Evolutionary conservation across 2,329 filamentous ascomycete species (phyloP).

Genomic region (Fusarium denticulatum): DNA sequence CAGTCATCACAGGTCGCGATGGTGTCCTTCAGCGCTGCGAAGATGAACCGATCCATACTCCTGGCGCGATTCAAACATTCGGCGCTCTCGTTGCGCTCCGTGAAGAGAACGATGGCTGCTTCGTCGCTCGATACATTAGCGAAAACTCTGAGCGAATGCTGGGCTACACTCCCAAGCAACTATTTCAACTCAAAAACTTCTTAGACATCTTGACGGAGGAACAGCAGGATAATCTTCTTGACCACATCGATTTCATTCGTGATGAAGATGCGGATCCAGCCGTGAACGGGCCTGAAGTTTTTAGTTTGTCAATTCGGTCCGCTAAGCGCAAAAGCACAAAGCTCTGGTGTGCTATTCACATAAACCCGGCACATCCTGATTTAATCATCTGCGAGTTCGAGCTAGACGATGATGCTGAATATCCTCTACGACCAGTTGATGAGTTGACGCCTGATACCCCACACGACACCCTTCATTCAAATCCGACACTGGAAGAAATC

Average conservation of each 20-base stretch:
- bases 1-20: constrained; percentile 82
- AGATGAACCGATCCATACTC: constrained; percentile 90
- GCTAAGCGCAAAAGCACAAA: constrained; percentile 68
- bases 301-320: constrained; percentile 77
- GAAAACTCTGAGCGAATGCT: constrained; percentile 82
- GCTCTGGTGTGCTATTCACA: constrained; percentile 88
- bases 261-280: constrained; percentile 82
- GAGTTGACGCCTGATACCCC: constrained; percentile 70
- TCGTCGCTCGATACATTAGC: constrained; percentile 78
- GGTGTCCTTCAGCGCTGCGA: constrained; percentile 82
- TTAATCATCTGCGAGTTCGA: constrained; percentile 90
- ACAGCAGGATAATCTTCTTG: constrained; percentile 82
- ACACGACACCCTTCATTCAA: constrained; percentile 77
- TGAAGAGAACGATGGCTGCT: constrained; percentile 73
- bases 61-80: constrained; percentile 83
- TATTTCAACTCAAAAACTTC: constrained; percentile 80
- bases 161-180: constrained; percentile 78
- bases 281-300: constrained; percentile 84
- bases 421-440: constrained; percentile 72
- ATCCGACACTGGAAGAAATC: constrained; percentile 78
- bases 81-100: constrained; percentile 79
- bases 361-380: constrained; percentile 73
- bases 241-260: constrained; percentile 88
- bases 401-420: constrained; percentile 76
- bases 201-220: constrained; percentile 86